Evolutionary conservation across 2,329 filamentous ascomycete species (phyloP).

Genomic region (Periconia sp.): DNA sequence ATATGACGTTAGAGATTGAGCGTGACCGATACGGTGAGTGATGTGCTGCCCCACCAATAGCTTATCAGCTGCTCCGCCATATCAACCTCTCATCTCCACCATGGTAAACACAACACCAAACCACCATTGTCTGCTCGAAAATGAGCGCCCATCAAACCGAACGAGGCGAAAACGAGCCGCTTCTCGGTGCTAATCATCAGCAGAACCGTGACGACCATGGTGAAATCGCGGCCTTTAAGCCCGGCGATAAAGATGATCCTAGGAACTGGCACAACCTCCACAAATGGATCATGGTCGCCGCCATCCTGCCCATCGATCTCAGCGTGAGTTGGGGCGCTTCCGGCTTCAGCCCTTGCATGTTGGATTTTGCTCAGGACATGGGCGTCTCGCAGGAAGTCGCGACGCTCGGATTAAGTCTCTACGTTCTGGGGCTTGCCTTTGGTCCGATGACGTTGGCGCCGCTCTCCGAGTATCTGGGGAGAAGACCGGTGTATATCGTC

Average conservation of each 20-base stretch:
- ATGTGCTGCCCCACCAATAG: not conserved
- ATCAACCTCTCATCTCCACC: not conserved
- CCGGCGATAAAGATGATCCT: slow-evolving; percentile 32
- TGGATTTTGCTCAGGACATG: slow-evolving; percentile 48
- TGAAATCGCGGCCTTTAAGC: slow-evolving; percentile 8
- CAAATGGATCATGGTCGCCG: slow-evolving; percentile 41
- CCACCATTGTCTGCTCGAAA: not conserved
- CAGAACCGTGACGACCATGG: slow-evolving; percentile 23
- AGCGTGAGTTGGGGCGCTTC: slow-evolving; percentile 49
- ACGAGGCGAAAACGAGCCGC: slow-evolving; percentile 3
- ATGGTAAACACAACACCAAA: not conserved
- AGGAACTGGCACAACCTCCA: slow-evolving; percentile 35
- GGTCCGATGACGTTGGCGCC: slow-evolving; percentile 41
- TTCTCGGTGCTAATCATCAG: slow-evolving; percentile 1
- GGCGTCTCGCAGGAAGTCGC: slow-evolving; percentile 44
- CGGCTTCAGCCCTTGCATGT: slow-evolving; percentile 49
- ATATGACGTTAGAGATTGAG: too few relatives aligned
- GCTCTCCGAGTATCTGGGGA: slow-evolving; percentile 45
- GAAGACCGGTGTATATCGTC: slow-evolving; percentile 47
- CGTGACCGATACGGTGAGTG: too few relatives aligned
- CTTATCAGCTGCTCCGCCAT: not conserved
- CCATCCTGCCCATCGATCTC: slow-evolving; percentile 40
- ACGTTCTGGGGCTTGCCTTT: slow-evolving; percentile 51
- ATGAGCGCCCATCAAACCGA: not conserved
- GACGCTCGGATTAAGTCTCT: slow-evolving; percentile 50